These are phyloP conservation scores for Pythium utonaiense DNA, from an alignment of 352 stramenopile species.

Conservation along the genomic window DNA sequence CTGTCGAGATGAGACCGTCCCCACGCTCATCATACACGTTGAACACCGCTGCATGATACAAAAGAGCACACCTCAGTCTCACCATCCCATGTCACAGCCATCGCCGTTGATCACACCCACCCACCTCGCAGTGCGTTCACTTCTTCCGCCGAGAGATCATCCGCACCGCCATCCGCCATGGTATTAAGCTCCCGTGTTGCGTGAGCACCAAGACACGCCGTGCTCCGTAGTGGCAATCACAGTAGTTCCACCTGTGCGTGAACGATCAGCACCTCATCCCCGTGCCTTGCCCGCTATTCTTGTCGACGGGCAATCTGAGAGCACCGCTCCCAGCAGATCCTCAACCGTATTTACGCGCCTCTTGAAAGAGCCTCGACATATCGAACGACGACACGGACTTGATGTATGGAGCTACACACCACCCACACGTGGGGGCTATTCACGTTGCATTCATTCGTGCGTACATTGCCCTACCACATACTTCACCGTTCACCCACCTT, in stretches of 20 bases:
- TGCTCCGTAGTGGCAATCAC: background rate
- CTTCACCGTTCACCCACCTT: background rate
- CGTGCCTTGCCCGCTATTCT: background rate
- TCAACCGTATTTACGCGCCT: background rate
- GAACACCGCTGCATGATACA: conserved; percentile 55
- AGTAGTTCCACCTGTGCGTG: background rate
- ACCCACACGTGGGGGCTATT: background rate
- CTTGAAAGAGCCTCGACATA: too few relatives aligned
- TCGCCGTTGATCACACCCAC: background rate
- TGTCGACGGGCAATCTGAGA: background rate
- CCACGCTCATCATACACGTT: conserved; percentile 71
- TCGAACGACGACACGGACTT: background rate
- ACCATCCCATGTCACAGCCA: background rate
- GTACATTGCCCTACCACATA: background rate
- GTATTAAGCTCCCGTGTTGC: background rate
- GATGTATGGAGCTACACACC: background rate
- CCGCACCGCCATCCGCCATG: conserved; percentile 28
- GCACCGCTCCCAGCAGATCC: background rate
- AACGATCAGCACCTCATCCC: background rate
- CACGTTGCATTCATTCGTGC: conserved; percentile 1
- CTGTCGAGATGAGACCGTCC: conserved; percentile 51
- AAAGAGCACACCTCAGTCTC: background rate
- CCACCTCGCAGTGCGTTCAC: conserved; percentile 63
- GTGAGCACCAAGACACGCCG: background rate
- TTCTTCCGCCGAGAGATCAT: conserved; percentile 70